phyloP scores from a whole-genome alignment of 306 rosid genomes.

The Vicia sativa region DNA sequence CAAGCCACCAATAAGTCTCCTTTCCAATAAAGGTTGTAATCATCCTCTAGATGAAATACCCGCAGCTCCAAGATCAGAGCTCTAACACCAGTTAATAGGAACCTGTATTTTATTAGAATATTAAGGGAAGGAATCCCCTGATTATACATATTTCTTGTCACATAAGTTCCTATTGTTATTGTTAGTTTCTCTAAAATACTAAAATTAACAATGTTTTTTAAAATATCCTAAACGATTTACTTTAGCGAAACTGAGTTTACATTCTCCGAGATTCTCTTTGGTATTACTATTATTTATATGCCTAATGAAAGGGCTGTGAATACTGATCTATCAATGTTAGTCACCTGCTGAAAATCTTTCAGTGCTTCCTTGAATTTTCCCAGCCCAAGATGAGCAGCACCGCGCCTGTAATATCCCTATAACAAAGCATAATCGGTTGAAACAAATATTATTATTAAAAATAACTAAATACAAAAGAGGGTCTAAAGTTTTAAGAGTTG shows the following conservation, averaged over 20 bases:
- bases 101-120: background rate
- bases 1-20: background rate
- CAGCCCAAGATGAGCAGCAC: constrained; percentile 89
- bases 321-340: constrained; percentile 3
- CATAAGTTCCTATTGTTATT: background rate
- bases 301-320: constrained; percentile 12
- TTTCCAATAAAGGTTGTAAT: background rate
- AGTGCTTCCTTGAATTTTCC: constrained; percentile 97
- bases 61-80: background rate
- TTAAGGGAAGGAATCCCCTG: background rate
- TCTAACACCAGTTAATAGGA: background rate
- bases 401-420: constrained; percentile 97
- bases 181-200: background rate
- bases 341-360: constrained; percentile 95
- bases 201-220: background rate
- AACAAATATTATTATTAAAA: constrained; percentile 19
- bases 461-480: constrained; percentile 26
- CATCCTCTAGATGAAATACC: background rate
- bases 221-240: background rate
- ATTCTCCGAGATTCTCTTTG: background rate
- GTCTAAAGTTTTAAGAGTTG: constrained; percentile 19
- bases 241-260: background rate
- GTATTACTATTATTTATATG: constrained; percentile 1
- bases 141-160: background rate
- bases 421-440: constrained; percentile 46